Percentiles rank a stretch among this genome's conserved stretches.
phyloP scores from a whole-genome alignment of 805 yeast species.

The Saccharomycopsis guyanensis region DNA sequence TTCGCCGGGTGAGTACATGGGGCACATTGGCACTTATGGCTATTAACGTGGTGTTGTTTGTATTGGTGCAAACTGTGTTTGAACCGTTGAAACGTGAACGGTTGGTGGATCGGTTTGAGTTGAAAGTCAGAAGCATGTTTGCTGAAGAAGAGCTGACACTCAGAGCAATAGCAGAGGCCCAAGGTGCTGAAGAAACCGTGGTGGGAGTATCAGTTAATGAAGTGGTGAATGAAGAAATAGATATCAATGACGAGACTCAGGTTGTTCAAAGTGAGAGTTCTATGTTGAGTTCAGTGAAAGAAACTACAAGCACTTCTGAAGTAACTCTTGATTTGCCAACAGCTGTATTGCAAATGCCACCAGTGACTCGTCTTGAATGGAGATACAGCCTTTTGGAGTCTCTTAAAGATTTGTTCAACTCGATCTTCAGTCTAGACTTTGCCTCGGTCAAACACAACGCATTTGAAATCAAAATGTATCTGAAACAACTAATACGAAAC shows the following conservation, averaged over 20 bases:
- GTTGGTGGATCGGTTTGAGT: constrained; percentile 77
- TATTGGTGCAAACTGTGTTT: constrained; percentile 75
- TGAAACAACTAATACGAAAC: background rate
- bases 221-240: too few species aligned
- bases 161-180: too few species aligned
- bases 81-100: constrained; percentile 93
- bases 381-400: background rate
- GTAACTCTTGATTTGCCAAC: too few species aligned
- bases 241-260: too few species aligned
- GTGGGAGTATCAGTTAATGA: too few species aligned
- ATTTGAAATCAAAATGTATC: background rate
- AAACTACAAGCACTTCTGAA: too few species aligned
- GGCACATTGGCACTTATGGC: constrained; percentile 92
- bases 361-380: background rate
- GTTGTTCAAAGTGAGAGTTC: too few species aligned
- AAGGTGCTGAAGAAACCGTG: constrained; percentile 5
- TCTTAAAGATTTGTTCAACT: background rate
- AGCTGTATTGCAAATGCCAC: background rate
- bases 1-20: constrained; percentile 91
- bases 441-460: background rate
- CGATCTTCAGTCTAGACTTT: background rate
- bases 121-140: constrained; percentile 54
- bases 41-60: constrained; percentile 66
- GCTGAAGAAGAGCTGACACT: constrained; percentile 25
- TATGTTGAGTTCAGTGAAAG: too few species aligned